These are phyloP conservation scores for Trametes cubensis DNA, from an alignment of 768 basidiomycete species.

Conservation along the genomic window DNA sequence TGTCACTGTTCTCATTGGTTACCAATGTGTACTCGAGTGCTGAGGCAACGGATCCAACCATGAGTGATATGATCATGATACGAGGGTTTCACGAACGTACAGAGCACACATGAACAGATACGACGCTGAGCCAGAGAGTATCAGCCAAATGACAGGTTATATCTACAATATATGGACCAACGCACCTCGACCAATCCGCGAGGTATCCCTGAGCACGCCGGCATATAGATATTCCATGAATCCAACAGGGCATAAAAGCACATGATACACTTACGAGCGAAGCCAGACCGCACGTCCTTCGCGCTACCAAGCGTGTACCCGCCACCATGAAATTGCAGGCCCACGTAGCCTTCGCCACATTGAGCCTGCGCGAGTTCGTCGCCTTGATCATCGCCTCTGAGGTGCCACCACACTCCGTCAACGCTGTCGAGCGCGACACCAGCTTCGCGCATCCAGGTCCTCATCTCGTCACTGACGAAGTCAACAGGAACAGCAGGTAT, in stretches of 20 bases:
- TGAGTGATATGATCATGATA: constrained; percentile 34
- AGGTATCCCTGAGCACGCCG: constrained; percentile 7
- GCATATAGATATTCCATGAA: not conserved
- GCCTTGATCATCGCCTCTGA: not conserved
- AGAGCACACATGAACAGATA: constrained; percentile 17
- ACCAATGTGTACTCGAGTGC: constrained; percentile 50
- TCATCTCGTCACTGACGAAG: constrained; percentile 5
- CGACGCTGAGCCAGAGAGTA: not conserved
- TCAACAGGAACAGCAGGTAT: not conserved
- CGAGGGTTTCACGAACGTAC: not conserved
- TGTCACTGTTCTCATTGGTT: constrained; percentile 34
- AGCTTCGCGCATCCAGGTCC: constrained; percentile 1
- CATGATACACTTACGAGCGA: constrained; percentile 8
- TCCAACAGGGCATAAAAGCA: not conserved
- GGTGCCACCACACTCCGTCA: constrained; percentile 18
- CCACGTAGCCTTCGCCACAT: not conserved
- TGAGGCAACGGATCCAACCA: constrained; percentile 38
- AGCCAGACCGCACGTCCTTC: constrained; percentile 15
- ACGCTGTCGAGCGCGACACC: not conserved
- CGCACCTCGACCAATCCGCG: constrained; percentile 14
- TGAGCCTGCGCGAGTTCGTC: not conserved
- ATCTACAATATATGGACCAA: no score
- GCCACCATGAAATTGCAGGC: constrained; percentile 22
- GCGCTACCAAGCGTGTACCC: constrained; percentile 17
- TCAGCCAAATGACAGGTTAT: no score